phyloP scores from a whole-genome alignment of 2,329 filamentous ascomycete genomes.

The Fusarium globosum region DNA sequence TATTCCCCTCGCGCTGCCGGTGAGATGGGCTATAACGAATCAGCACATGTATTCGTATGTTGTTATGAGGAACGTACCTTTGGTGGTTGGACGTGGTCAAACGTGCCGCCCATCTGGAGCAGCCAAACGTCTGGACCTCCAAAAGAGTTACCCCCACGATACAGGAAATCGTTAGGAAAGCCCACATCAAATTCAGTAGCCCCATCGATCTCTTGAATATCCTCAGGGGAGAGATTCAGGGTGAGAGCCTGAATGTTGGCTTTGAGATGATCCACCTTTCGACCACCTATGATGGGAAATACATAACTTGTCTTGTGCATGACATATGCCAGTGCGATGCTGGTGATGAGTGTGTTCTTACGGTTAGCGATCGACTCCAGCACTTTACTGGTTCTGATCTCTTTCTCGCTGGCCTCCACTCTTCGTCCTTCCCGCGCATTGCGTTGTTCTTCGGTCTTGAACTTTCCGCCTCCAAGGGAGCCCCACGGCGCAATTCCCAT shows the following conservation, averaged over 20 bases:
- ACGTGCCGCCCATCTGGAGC: conserved; percentile 59
- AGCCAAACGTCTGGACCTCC: conserved; percentile 57
- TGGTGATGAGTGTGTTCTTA: conserved; percentile 57
- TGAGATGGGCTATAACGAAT: conserved; percentile 52
- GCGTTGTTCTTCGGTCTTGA: conserved; percentile 55
- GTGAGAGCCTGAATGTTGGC: conserved; percentile 75
- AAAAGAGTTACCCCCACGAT: conserved; percentile 51
- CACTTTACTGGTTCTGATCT: conserved; percentile 60
- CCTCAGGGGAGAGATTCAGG: conserved; percentile 67
- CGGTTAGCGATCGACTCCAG: conserved; percentile 62
- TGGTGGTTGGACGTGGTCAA: conserved; percentile 60
- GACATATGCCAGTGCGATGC: conserved; percentile 76
- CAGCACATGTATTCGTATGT: neutral
- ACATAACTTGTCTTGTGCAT: conserved; percentile 78
- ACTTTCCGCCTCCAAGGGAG: conserved; percentile 61
- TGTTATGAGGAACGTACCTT: conserved; percentile 46
- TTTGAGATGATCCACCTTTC: conserved; percentile 76
- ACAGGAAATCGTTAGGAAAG: conserved; percentile 73
- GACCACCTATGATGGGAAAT: conserved; percentile 77
- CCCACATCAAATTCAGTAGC: conserved; percentile 72
- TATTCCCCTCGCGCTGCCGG: conserved; percentile 57
- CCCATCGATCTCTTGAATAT: conserved; percentile 74
- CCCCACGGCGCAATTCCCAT: conserved; percentile 71
- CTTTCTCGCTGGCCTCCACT: conserved; percentile 59
- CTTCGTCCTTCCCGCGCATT: conserved; percentile 51